phyloP scores from a whole-genome alignment of 2,329 filamentous ascomycete genomes.

The Arthrobotrys sinensis region DNA sequence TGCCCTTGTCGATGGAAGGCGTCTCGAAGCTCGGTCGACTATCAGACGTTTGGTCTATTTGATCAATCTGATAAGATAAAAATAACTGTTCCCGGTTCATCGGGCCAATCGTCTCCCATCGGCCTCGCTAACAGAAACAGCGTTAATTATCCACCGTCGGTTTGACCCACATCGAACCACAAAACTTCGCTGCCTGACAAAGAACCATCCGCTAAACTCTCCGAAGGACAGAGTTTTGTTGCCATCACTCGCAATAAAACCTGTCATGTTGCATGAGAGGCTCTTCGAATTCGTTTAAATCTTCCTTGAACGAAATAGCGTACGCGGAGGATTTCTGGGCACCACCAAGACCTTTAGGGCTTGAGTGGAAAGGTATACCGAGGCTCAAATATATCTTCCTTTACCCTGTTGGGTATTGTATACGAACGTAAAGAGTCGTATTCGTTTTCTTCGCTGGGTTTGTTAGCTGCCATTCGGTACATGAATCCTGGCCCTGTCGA shows the following conservation, averaged over 20 bases:
- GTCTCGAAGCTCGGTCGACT: neutral
- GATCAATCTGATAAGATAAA: slow-evolving; percentile 53
- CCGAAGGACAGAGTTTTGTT: slow-evolving; percentile 19
- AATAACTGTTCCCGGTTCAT: slow-evolving; percentile 4
- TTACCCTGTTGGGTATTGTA: slow-evolving; percentile 11
- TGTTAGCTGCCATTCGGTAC: neutral
- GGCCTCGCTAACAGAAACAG: slow-evolving; percentile 41
- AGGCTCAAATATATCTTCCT: slow-evolving; percentile 11
- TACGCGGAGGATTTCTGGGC: slow-evolving; percentile 5
- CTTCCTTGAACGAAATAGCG: slow-evolving; percentile 29
- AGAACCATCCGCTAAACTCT: slow-evolving; percentile 46
- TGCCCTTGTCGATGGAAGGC: slow-evolving; percentile 2
- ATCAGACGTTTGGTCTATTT: neutral
- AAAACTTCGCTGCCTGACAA: slow-evolving; percentile 10
- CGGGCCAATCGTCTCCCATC: slow-evolving; percentile 29
- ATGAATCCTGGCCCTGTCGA: slow-evolving; percentile 19
- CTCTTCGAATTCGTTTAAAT: slow-evolving; percentile 31
- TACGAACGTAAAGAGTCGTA: slow-evolving; percentile 45
- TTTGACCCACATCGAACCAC: neutral
- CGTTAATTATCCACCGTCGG: slow-evolving; percentile 4
- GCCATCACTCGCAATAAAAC: neutral
- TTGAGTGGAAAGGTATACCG: slow-evolving; percentile 25
- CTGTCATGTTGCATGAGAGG: slow-evolving; percentile 21
- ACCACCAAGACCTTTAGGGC: neutral
- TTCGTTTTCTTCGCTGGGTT: slow-evolving; percentile 5